Conservation (phyloP, 441 rosid species). For the Bruguiera hainesii region DNA sequence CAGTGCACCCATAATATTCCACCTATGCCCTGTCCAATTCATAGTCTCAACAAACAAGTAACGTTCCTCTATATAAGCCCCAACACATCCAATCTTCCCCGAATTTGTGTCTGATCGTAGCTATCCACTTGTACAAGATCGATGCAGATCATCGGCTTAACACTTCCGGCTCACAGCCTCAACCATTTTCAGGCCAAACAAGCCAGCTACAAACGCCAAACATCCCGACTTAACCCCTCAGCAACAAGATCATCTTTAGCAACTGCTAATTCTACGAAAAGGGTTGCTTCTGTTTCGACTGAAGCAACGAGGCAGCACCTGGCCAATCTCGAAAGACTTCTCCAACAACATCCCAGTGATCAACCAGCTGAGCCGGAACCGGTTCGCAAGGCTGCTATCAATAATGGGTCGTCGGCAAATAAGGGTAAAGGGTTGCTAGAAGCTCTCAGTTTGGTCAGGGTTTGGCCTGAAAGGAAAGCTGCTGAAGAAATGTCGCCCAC, state of each 20-base stretch:
- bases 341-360: slow-evolving; percentile 34
- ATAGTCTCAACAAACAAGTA: not conserved
- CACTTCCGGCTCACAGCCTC: slow-evolving; percentile 45
- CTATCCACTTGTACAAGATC: not conserved
- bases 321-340: slow-evolving; percentile 63
- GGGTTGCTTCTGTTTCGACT: slow-evolving; percentile 10
- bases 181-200: slow-evolving; percentile 35
- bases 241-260: slow-evolving; percentile 13
- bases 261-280: slow-evolving; percentile 3
- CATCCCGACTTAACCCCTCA: slow-evolving; percentile 41
- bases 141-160: slow-evolving; percentile 43
- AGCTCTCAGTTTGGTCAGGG: slow-evolving; percentile 49
- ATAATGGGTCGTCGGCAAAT: slow-evolving; percentile 24
- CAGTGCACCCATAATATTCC: not conserved
- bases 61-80: slow-evolving; percentile 29
- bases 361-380: slow-evolving; percentile 12
- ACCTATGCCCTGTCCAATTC: not conserved
- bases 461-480: slow-evolving; percentile 81
- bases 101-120: not conserved
- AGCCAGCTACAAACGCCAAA: slow-evolving; percentile 38
- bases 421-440: slow-evolving; percentile 38
- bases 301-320: slow-evolving; percentile 48
- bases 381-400: slow-evolving; percentile 17
- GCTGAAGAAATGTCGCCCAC: slow-evolving; percentile 90
- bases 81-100: not conserved